Conservation (phyloP, 2,329 filamentous ascomycete genomes). For the Nigrospora oryzae region DNA sequence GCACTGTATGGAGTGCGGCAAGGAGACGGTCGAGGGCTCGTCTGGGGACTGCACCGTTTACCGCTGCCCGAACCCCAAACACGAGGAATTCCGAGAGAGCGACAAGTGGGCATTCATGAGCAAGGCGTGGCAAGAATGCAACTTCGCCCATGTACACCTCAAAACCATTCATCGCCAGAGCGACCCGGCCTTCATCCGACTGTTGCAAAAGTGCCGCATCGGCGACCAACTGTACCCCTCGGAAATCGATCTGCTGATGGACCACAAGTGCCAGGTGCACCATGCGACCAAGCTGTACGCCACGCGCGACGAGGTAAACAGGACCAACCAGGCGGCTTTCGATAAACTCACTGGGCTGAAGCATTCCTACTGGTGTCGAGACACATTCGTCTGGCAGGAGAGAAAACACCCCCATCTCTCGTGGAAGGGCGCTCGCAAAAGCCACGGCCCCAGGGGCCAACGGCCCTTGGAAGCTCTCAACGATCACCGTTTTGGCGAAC, state of each 20-base stretch:
- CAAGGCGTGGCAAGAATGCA: conserved; percentile 41
- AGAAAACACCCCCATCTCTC: conserved; percentile 15
- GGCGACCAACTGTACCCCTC: conserved; percentile 26
- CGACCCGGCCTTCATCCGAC: conserved; percentile 42
- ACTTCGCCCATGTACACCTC: conserved; percentile 45
- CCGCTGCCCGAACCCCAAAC: conserved; percentile 23
- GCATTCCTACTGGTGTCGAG: conserved; percentile 23
- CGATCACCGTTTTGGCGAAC: conserved; percentile 36
- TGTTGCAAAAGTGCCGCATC: conserved; percentile 46
- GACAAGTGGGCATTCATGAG: conserved; percentile 57
- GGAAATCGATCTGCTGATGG: conserved; percentile 33
- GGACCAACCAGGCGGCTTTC: conserved; percentile 25
- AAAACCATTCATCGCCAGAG: conserved; percentile 48
- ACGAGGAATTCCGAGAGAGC: conserved; percentile 25
- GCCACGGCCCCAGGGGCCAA: conserved; percentile 8
- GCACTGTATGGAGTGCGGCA: conserved; percentile 40
- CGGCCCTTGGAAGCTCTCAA: conserved; percentile 23
- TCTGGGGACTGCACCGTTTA: conserved; percentile 13
- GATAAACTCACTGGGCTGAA: conserved; percentile 18
- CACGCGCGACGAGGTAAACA: conserved; percentile 26
- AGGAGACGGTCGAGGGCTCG: conserved; percentile 14
- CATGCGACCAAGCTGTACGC: conserved; percentile 37
- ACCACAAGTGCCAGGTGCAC: conserved; percentile 30
- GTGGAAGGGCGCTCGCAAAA: conserved; percentile 11
- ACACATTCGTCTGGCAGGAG: conserved; percentile 29